Evolutionary conservation across 1,284 basidiomycete genomes (phyloP), one percentile per base, ranked within the genome.

Genomic region (Trametes versicolor): DNA sequence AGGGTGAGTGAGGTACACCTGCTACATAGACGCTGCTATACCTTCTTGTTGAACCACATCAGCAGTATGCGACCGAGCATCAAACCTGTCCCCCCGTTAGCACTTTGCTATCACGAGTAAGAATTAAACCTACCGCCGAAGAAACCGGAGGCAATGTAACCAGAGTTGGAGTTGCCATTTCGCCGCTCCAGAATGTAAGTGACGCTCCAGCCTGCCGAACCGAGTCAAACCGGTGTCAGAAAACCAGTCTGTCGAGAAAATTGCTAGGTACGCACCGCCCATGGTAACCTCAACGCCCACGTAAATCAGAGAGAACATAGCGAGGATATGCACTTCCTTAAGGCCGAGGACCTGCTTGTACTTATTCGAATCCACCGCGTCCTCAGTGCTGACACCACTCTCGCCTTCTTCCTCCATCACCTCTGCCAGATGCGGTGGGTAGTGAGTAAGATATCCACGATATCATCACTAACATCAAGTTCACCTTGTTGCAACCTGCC

Each of bases 221-320:
- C n/a, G n/a, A n/a, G n/a, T n/a, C n/a, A n/a, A 13, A 17, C 21
- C 4, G 39, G 12, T 39, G 4, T 3, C 41, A n/a, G 9, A 27
- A 21, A 5, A 8, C 13, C 9, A 27, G 27, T 25, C 47, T 32
- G 10, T 13, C 6, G 49, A 50, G 10, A 8, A 32, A 32, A 32
- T 8, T 5, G 7, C 19, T 1, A 15, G 8, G 15, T 6, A 52
- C 62, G 49, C 66, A 85, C 86, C 86, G 68, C 87, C 89, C 54
- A 89, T 82, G 0, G 88, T 88, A 1, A 90, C 88, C 70, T 91
- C 88, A 0, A 87, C 81, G 5, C 89, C 89, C 48, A 90, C 82
- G 71, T 90, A 90, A 12, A 90, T 82, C 13, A 89, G 76, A 23
- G 85, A 81, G 73, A 87, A 92, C 60, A 88, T 77, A 0, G 88